These are phyloP conservation scores for Gleditsia sinensis DNA, from an alignment of 306 rosid species.

Conservation along the genomic window DNA sequence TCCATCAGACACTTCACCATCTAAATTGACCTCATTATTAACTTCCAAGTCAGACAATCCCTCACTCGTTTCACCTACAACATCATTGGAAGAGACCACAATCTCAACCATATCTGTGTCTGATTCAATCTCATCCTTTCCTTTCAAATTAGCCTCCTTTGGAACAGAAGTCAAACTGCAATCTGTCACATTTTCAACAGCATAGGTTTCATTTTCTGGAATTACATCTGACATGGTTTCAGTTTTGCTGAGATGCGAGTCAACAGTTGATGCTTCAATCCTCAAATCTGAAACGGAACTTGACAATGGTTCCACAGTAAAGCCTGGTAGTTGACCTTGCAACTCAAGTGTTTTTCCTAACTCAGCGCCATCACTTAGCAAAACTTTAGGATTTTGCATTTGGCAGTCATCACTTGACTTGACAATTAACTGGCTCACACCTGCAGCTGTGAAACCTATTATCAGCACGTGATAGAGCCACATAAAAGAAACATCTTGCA, in stretches of 20 bases:
- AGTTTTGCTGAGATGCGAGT: slow-evolving; percentile 29
- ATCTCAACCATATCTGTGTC: slow-evolving; percentile 28
- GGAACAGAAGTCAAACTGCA: slow-evolving; percentile 34
- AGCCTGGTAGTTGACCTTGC: background rate
- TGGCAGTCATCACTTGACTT: slow-evolving; percentile 38
- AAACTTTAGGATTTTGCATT: slow-evolving; percentile 36
- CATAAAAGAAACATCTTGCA: slow-evolving; percentile 19
- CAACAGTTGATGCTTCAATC: slow-evolving; percentile 22
- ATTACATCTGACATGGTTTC: slow-evolving; percentile 37
- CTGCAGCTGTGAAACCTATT: slow-evolving; percentile 43
- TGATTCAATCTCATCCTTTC: slow-evolving; percentile 30
- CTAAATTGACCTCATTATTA: slow-evolving; percentile 32
- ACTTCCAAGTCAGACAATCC: slow-evolving; percentile 39
- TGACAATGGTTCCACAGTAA: background rate
- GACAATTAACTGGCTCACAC: slow-evolving; percentile 28
- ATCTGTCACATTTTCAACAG: slow-evolving; percentile 27
- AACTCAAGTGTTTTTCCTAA: slow-evolving; percentile 21
- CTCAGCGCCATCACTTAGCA: slow-evolving; percentile 25
- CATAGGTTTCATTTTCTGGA: too few species aligned
- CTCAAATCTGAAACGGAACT: slow-evolving; percentile 35
- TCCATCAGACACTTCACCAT: slow-evolving; percentile 35
- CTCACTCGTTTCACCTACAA: slow-evolving; percentile 37
- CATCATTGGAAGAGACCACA: slow-evolving; percentile 29
- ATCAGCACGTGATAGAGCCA: slow-evolving; percentile 8
- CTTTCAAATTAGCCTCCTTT: slow-evolving; percentile 31